Evolutionary conservation across 345 rosid species (phyloP).

Genomic region (Eutrema japonicum): DNA sequence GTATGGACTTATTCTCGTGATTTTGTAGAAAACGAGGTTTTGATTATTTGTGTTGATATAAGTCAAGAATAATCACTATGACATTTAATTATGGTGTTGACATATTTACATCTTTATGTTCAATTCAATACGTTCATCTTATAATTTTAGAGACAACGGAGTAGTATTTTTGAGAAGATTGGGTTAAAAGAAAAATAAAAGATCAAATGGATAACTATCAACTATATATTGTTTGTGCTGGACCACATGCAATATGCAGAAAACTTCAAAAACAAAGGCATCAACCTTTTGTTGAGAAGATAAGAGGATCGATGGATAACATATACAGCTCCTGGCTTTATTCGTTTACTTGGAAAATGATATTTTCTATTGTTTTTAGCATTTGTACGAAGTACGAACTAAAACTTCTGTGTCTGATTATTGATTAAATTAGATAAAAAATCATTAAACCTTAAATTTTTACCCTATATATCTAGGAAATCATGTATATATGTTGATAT

Average conservation of each 20-base stretch:
- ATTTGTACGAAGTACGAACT: conserved; percentile 11
- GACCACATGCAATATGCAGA: conserved; percentile 45
- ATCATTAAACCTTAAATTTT: conserved; percentile 2
- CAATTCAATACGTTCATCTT: conserved; percentile 4
- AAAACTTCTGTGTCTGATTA: not conserved
- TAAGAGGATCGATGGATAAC: conserved; percentile 40
- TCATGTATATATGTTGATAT: not conserved
- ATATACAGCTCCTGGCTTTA: conserved; percentile 36
- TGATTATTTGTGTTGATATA: conserved; percentile 20
- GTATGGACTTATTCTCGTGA: conserved; percentile 20
- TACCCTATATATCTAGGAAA: conserved; percentile 8
- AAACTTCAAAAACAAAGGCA: conserved; percentile 38
- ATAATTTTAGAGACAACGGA: not conserved
- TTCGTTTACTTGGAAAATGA: conserved; percentile 36
- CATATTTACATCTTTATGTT: conserved; percentile 6
- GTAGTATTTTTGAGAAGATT: not conserved
- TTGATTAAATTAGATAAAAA: conserved; percentile 11
- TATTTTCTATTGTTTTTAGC: conserved; percentile 23
- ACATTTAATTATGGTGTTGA: conserved; percentile 15
- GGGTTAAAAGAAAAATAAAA: not conserved
- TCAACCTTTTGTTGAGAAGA: conserved; percentile 43
- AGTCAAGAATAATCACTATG: not conserved
- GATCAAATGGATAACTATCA: conserved; percentile 28
- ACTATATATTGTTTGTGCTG: conserved; percentile 34
- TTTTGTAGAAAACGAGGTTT: conserved; percentile 28